These are phyloP conservation scores for Euphorbia lathyris DNA, from an alignment of 345 rosid species.

Conservation along the genomic window DNA sequence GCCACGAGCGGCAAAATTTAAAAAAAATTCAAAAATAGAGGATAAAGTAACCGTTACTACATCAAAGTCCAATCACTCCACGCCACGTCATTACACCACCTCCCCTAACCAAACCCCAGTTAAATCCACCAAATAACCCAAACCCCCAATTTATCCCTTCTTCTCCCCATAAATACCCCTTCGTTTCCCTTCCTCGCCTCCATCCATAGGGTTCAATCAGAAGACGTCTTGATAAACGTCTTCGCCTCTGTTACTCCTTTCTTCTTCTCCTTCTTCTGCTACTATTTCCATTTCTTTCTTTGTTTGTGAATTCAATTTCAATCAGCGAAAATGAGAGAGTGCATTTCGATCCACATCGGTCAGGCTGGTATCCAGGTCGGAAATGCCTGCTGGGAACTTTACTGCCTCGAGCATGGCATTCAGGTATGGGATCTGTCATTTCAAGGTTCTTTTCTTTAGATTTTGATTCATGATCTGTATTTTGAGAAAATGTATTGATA, in stretches of 20 bases:
- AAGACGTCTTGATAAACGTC: constrained; percentile 33
- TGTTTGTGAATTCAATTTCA: not conserved
- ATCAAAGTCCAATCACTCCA: not conserved
- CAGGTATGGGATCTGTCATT: constrained; percentile 13
- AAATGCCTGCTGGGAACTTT: constrained; percentile 34
- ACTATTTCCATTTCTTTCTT: not conserved
- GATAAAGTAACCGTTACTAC: constrained; percentile 7
- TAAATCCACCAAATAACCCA: not conserved
- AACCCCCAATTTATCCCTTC: not conserved
- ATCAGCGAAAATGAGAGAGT: constrained; percentile 26
- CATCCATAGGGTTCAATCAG: not conserved
- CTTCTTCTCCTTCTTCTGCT: not conserved
- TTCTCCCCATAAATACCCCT: constrained; percentile 6
- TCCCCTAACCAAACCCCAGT: constrained; percentile 12
- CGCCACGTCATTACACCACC: constrained; percentile 4
- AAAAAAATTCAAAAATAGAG: constrained; percentile 10
- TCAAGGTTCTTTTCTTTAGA: not conserved
- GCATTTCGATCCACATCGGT: constrained; percentile 32
- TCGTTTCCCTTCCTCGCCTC: not conserved
- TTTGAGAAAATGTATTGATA: not conserved
- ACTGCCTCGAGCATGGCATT: constrained; percentile 31
- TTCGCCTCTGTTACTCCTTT: not conserved
- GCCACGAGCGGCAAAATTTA: constrained; percentile 25
- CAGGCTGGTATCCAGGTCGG: constrained; percentile 33
- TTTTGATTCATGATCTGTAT: not conserved